Conservation (phyloP, 1,284 basidiomycete genomes). For the Malassezia globosa region DNA sequence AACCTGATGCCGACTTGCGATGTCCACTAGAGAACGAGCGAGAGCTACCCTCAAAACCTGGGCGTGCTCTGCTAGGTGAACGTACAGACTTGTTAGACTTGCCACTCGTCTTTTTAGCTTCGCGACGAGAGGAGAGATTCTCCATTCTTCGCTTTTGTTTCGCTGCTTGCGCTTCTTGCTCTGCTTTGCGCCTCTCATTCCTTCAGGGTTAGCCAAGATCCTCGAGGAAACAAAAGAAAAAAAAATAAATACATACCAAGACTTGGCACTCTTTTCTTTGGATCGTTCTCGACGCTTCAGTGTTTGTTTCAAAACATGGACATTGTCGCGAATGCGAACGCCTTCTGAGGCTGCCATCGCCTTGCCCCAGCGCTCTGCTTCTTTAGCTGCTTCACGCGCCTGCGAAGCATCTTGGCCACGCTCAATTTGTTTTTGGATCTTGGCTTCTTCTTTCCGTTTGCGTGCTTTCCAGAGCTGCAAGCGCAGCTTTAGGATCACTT, state of each 20-base stretch:
- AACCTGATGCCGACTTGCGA: constrained; percentile 1
- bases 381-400: constrained; percentile 23
- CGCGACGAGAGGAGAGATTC: constrained; percentile 33
- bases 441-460: constrained; percentile 30
- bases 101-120: constrained; percentile 20
- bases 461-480: constrained; percentile 37
- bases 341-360: constrained; percentile 36
- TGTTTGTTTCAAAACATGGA: constrained; percentile 37
- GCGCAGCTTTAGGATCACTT: constrained; percentile 39
- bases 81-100: constrained; percentile 20
- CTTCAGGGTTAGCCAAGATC: constrained; percentile 5
- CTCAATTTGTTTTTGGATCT: constrained; percentile 21
- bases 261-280: constrained; percentile 36
- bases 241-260: constrained; percentile 39
- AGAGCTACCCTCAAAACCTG: constrained; percentile 32
- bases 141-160: constrained; percentile 39
- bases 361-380: constrained; percentile 38
- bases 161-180: constrained; percentile 31
- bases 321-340: constrained; percentile 44
- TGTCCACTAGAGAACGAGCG: constrained; percentile 12
- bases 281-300: constrained; percentile 38
- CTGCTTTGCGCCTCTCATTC: constrained; percentile 26
- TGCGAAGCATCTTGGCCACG: constrained; percentile 22
- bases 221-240: no score
- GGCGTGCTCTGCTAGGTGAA: constrained; percentile 24